Evolutionary conservation across 1,284 basidiomycete species (phyloP), one percentile per base, ranked within the genome.

Genomic region (Fomitopsis pinicola): DNA sequence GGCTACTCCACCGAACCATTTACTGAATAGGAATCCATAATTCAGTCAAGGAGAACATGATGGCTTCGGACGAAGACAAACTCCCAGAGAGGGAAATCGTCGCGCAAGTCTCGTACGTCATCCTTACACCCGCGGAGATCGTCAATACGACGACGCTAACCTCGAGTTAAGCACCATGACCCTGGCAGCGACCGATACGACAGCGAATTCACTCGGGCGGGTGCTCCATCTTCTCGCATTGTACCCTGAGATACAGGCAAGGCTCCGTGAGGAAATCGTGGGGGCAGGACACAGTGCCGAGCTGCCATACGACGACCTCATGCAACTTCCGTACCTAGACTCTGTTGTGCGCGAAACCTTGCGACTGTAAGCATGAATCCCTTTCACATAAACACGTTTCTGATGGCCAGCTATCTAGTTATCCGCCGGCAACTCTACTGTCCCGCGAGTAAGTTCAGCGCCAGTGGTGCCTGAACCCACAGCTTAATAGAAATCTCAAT

Each of bases 341-440:
- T 72, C 70, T 7, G 66, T 75, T 7, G 69, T 70, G 50, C 64
- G 70, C 10, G 73, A 75, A 50, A 71, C 72, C 1, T 58, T 75
- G 38, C 65, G 73, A n/a, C 55, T 68, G 68, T 67, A 46, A 28
- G 60, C 62, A 30, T 15, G 10, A 52, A 5, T 48, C 38, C 30
- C 5, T 12, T 44, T 15, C 9, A 38, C 42, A 17, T 22, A n/a
- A 5, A 17, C 15, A n/a, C 28, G 17, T 9, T 38, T 28, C 22
- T 36, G 14, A 35, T 14, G 28, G 12, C 4, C 26, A 40, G 14
- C 14, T n/a, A 15, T 12, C 28, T 35, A 62, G 60, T 12, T 58
- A 55, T 22, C 60, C 60, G 1, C 56, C 57, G 9, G 50, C 53
- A 5, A 53, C 50, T 9, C 53, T 58, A 33, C 35, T 62, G 8